Conservation (phyloP, 1,284 basidiomycete species). For the Ceratobasidium sp. region DNA sequence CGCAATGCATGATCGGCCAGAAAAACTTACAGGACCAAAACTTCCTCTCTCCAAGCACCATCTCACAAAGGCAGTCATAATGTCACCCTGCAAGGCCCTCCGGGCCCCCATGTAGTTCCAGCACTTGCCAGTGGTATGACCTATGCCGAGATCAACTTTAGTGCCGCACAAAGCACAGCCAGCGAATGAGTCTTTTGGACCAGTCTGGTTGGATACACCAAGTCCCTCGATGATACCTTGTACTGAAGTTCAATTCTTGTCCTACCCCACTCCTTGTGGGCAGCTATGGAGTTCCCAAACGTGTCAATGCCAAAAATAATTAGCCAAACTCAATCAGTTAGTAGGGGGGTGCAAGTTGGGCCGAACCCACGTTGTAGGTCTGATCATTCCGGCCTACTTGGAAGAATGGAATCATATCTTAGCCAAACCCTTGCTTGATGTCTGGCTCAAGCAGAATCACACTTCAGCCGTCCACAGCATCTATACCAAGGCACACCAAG, state of each 20-base stretch:
- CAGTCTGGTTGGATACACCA: slow-evolving; percentile 99
- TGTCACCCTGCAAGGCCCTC: not conserved
- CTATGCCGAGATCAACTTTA: slow-evolving; percentile 91
- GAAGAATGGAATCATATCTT: slow-evolving; percentile 96
- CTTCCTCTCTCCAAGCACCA: not conserved
- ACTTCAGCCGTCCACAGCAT: slow-evolving; percentile 96
- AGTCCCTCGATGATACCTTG: slow-evolving; percentile 97
- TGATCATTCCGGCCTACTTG: slow-evolving; percentile 94
- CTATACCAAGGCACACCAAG: slow-evolving; percentile 96
- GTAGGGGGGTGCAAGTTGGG: slow-evolving; percentile 91
- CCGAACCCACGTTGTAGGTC: slow-evolving; percentile 89
- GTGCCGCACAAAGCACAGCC: slow-evolving; percentile 89
- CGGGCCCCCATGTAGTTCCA: slow-evolving; percentile 67
- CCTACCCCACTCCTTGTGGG: slow-evolving; percentile 95
- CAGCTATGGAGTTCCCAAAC: slow-evolving; percentile 97
- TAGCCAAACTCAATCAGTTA: slow-evolving; percentile 63
- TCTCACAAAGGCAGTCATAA: not conserved
- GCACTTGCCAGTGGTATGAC: slow-evolving; percentile 93
- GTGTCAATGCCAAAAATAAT: too few species aligned
- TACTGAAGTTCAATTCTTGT: slow-evolving; percentile 99
- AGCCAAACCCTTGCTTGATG: slow-evolving; percentile 85
- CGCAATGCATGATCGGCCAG: not conserved
- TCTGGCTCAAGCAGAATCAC: slow-evolving; percentile 95
- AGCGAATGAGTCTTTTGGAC: slow-evolving; percentile 99
- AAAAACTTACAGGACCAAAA: not conserved